Evolutionary conservation across 805 yeast species (phyloP), one percentile per base, ranked within the genome.

Genomic region (Pichia nakasei): DNA sequence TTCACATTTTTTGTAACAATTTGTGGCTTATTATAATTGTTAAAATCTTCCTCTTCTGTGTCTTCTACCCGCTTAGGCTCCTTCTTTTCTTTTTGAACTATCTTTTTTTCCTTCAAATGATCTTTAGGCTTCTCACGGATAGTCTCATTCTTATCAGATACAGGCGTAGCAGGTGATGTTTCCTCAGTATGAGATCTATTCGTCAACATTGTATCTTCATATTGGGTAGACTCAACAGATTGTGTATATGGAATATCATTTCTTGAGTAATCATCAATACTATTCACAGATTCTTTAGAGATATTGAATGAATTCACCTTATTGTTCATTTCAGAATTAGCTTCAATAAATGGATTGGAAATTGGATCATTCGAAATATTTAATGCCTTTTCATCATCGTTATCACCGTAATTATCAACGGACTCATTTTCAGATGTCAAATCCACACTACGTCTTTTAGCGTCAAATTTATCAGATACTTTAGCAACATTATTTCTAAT

Each of bases 41-140:
- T 42, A 21, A 45, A 45, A 32, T 45, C 43, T n/a, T 41, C 48
- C 1, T 31, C 33, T 11, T 32, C 26, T 3, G 31, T 34, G 3
- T 29, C 24, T n/a, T 35, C n/a, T n/a, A n/a, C n/a, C n/a, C n/a
- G n/a, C n/a, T n/a, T n/a, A n/a, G n/a, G n/a, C n/a, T n/a, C n/a
- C n/a, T n/a, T n/a, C n/a, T n/a, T n/a, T n/a, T n/a, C n/a, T n/a
- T n/a, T n/a, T n/a, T n/a, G n/a, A n/a, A n/a, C n/a, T n/a, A n/a
- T n/a, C n/a, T n/a, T n/a, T n/a, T n/a, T n/a, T n/a, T n/a, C 18
- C 35, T 9, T 33, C 18, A 15, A 15, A n/a, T 3, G 15, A n/a
- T 9, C n/a, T 18, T 29, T 29, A 6, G 7, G 15, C 33, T 9
- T 29, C 33, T 9, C n/a, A n/a, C n/a, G n/a, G 4, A 13, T 24